Conservation (phyloP, 2,329 filamentous ascomycete species). For the Salinomyces thailandicus region DNA sequence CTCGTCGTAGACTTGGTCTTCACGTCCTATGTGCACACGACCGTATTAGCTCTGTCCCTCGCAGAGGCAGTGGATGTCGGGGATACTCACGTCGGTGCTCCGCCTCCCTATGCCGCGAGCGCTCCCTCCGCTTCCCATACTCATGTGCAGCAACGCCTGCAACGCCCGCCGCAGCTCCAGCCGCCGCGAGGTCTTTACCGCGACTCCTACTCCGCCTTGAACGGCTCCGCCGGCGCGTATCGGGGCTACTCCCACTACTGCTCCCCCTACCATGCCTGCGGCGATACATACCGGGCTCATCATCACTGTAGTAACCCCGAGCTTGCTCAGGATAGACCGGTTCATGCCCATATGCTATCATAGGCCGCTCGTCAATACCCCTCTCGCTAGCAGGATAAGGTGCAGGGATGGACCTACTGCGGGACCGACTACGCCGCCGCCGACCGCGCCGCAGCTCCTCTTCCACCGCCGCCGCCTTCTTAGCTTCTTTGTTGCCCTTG, state of each 20-base stretch:
- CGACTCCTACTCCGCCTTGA: constrained; percentile 31
- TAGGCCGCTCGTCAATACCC: constrained; percentile 37
- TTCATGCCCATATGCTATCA: constrained; percentile 56
- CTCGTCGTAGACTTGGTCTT: constrained; percentile 15
- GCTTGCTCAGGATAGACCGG: constrained; percentile 48
- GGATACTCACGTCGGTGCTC: constrained; percentile 5
- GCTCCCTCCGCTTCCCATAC: constrained; percentile 45
- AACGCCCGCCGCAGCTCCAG: constrained; percentile 47
- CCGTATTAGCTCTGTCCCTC: constrained; percentile 1
- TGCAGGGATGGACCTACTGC: constrained; percentile 35
- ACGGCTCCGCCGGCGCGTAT: constrained; percentile 24
- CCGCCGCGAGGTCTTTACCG: constrained; percentile 42
- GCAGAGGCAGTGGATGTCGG: neutral
- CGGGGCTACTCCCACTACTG: constrained; percentile 31
- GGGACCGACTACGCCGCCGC: constrained; percentile 24
- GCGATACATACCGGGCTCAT: constrained; percentile 32
- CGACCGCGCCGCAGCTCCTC: constrained; percentile 24
- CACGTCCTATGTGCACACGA: constrained; percentile 11
- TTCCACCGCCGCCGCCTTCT: constrained; percentile 32
- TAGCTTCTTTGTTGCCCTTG: constrained; percentile 49
- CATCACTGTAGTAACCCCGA: constrained; percentile 28
- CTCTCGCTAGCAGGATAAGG: constrained; percentile 31
- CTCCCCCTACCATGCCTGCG: constrained; percentile 36
- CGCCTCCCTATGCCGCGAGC: constrained; percentile 34
- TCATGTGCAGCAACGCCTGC: constrained; percentile 47